Conservation (phyloP, 2,329 filamentous ascomycete species). For the Dactylellina haptotyla region DNA sequence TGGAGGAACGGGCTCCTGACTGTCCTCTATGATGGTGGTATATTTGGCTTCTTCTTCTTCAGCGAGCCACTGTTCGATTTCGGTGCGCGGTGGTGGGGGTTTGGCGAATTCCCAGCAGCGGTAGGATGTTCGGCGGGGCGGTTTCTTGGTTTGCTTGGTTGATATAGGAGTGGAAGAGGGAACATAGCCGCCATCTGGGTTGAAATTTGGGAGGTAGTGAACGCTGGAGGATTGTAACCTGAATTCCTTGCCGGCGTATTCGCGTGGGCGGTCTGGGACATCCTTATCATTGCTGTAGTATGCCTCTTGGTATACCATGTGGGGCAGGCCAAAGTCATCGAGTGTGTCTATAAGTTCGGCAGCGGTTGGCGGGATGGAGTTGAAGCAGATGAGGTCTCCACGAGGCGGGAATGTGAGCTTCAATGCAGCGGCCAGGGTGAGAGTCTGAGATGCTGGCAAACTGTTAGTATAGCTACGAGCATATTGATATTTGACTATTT, state of each 20-base stretch:
- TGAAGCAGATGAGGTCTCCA: conserved; percentile 33
- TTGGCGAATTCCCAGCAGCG: conserved; percentile 80
- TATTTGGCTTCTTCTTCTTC: conserved; percentile 60
- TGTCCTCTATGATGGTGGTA: conserved; percentile 53
- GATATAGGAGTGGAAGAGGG: conserved; percentile 59
- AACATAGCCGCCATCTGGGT: conserved; percentile 67
- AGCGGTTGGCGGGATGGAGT: conserved; percentile 24
- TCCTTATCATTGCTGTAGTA: conserved; percentile 86
- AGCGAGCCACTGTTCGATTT: conserved; percentile 76
- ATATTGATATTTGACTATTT: background rate
- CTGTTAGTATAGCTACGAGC: conserved; percentile 5
- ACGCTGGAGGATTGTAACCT: conserved; percentile 78
- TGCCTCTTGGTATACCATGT: conserved; percentile 82
- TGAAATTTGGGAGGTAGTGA: conserved; percentile 82
- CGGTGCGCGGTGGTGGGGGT: conserved; percentile 74
- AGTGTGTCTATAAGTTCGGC: conserved; percentile 69
- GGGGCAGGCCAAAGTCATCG: conserved; percentile 69
- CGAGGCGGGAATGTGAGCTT: conserved; percentile 19
- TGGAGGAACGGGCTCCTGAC: conserved; percentile 23
- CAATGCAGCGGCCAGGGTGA: conserved; percentile 9
- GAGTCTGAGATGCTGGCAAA: conserved; percentile 15
- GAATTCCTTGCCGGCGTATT: conserved; percentile 90
- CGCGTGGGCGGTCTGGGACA: conserved; percentile 77
- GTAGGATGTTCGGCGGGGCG: conserved; percentile 69
- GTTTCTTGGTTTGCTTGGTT: conserved; percentile 64